Conservation (phyloP, 306 rosid genomes). For the Corylus americana region DNA sequence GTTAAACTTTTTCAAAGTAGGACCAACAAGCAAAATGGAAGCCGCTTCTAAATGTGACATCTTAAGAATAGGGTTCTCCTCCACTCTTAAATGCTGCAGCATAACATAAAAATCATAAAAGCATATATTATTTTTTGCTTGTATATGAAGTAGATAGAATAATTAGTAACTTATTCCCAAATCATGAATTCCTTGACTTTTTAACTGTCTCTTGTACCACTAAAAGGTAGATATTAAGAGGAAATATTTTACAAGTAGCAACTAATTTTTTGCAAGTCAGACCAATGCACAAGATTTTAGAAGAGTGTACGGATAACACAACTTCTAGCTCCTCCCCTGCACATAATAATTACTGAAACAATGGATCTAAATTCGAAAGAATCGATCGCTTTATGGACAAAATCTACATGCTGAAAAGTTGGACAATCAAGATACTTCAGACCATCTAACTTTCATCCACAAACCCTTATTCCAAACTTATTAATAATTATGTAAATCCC, state of each 20-base stretch:
- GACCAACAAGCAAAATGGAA: constrained; percentile 89
- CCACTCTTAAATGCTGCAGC: constrained; percentile 91
- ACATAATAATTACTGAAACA: neutral
- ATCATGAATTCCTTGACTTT: neutral
- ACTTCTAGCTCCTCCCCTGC: neutral
- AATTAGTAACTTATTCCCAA: neutral
- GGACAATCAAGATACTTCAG: neutral
- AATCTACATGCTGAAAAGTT: neutral
- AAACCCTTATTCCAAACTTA: neutral
- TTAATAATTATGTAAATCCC: neutral
- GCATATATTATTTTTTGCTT: neutral
- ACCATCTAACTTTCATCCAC: neutral
- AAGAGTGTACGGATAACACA: neutral
- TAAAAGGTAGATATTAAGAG: neutral
- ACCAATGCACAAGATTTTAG: neutral
- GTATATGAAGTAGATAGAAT: neutral
- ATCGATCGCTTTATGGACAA: neutral
- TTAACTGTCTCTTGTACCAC: neutral
- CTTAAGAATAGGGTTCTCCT: constrained; percentile 95
- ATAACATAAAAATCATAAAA: constrained; percentile 28
- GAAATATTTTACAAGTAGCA: neutral
- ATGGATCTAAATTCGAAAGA: neutral
- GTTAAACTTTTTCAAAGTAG: constrained; percentile 87
- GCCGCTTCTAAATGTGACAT: constrained; percentile 96
- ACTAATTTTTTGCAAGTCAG: neutral